These are phyloP conservation scores for Boletus subcaerulescens DNA, from an alignment of 768 basidiomycete species.

Conservation along the genomic window DNA sequence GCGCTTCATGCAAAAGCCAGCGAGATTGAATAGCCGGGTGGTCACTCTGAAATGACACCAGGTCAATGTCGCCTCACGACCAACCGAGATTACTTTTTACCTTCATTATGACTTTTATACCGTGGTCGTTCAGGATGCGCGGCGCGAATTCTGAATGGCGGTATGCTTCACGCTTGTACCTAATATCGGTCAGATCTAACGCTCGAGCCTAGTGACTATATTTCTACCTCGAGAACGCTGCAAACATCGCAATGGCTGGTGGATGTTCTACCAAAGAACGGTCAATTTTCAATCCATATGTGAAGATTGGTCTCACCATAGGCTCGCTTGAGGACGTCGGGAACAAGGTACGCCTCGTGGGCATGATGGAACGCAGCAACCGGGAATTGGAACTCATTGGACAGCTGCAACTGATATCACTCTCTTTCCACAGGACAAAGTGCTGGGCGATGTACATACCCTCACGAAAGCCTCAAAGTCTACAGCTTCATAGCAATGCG, in stretches of 20 bases:
- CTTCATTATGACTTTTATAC: constrained; percentile 52
- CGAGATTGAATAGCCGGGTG: constrained; percentile 67
- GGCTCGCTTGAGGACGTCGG: constrained; percentile 65
- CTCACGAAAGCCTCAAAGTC: constrained; percentile 68
- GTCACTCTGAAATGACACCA: constrained; percentile 48
- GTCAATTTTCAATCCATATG: background rate
- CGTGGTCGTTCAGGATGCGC: constrained; percentile 48
- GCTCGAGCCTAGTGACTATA: background rate
- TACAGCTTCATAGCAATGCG: constrained; percentile 60
- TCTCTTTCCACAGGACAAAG: background rate
- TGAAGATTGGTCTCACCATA: constrained; percentile 42
- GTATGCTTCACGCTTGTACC: constrained; percentile 59
- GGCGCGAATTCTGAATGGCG: constrained; percentile 57
- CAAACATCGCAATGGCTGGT: constrained; percentile 74
- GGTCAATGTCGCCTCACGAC: background rate
- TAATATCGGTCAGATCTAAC: background rate
- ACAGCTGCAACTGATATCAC: constrained; percentile 40
- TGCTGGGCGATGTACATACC: constrained; percentile 34
- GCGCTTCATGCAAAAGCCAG: constrained; percentile 79
- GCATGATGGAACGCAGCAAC: constrained; percentile 78
- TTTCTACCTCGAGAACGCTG: constrained; percentile 45
- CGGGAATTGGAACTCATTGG: constrained; percentile 80
- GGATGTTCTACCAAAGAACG: constrained; percentile 35
- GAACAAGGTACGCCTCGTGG: constrained; percentile 78
- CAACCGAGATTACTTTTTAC: constrained; percentile 17